Evolutionary conservation across 2,329 filamentous ascomycete genomes (phyloP).

Genomic region (Verruconis gallopava): DNA sequence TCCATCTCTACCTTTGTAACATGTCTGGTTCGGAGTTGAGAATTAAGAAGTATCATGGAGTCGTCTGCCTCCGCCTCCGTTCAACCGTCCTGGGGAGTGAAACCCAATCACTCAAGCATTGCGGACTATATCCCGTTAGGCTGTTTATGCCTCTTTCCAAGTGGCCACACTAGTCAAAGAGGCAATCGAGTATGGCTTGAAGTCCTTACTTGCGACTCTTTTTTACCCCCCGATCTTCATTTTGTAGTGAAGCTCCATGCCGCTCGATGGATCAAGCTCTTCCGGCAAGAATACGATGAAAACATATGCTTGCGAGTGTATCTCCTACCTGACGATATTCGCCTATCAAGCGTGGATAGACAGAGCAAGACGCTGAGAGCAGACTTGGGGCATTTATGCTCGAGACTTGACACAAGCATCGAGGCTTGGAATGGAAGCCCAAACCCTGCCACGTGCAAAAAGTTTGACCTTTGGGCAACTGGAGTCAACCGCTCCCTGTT

Average conservation of each 20-base stretch:
- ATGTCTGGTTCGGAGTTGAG: no score
- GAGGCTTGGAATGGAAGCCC: constrained; percentile 41
- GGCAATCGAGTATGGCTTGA: not conserved
- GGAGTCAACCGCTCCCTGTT: constrained; percentile 44
- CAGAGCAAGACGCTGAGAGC: constrained; percentile 14
- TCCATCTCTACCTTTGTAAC: no score
- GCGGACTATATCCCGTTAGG: not conserved
- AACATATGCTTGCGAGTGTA: constrained; percentile 7
- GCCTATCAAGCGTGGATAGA: constrained; percentile 2
- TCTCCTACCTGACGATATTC: constrained; percentile 8
- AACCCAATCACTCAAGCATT: not conserved
- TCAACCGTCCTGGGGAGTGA: not conserved
- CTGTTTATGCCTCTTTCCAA: not conserved
- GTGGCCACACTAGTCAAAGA: not conserved
- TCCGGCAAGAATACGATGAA: not conserved
- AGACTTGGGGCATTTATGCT: constrained; percentile 37
- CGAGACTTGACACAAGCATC: constrained; percentile 41
- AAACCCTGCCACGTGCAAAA: constrained; percentile 9
- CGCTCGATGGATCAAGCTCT: not conserved
- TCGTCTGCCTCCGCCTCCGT: no score
- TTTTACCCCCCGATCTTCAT: not conserved
- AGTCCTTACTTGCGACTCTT: not conserved
- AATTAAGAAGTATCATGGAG: no score
- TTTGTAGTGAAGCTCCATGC: not conserved
- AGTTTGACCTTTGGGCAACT: constrained; percentile 28